These are phyloP conservation scores for Cladosporium halotolerans DNA, from an alignment of 2,329 filamentous ascomycete species.

Conservation along the genomic window DNA sequence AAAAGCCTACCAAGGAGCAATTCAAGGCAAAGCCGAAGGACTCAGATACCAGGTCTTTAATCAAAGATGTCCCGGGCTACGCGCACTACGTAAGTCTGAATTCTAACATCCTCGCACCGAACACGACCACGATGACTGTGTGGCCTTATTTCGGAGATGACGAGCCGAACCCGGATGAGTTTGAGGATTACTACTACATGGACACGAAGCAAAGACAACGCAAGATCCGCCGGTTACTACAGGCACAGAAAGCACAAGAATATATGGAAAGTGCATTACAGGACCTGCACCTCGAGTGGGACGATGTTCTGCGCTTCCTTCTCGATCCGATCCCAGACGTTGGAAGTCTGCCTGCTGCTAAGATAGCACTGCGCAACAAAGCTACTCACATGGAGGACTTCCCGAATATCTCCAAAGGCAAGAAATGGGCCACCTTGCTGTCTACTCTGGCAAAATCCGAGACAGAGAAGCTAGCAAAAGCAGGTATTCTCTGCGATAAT, in stretches of 20 bases:
- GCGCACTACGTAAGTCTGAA: slow-evolving; percentile 38
- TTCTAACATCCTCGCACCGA: slow-evolving; percentile 37
- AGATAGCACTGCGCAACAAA: slow-evolving; percentile 15
- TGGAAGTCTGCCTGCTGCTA: slow-evolving; percentile 16
- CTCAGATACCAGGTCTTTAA: neutral
- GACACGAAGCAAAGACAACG: slow-evolving; percentile 24
- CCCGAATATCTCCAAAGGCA: slow-evolving; percentile 17
- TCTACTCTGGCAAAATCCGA: slow-evolving; percentile 22
- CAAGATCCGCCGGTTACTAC: slow-evolving; percentile 31
- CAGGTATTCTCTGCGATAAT: slow-evolving; percentile 32
- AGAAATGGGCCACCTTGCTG: slow-evolving; percentile 30
- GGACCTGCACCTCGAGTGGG: slow-evolving; percentile 32
- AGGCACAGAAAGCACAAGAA: slow-evolving; percentile 31
- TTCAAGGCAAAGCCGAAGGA: neutral
- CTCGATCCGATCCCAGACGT: slow-evolving; percentile 27
- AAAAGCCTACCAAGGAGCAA: neutral
- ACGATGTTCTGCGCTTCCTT: slow-evolving; percentile 35
- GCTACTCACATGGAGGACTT: slow-evolving; percentile 30
- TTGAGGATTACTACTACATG: slow-evolving; percentile 24
- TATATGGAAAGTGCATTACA: slow-evolving; percentile 32
- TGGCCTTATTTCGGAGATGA: slow-evolving; percentile 36
- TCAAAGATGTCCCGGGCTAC: slow-evolving; percentile 30
- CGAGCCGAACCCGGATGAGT: slow-evolving; percentile 26
- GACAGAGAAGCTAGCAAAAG: slow-evolving; percentile 23
- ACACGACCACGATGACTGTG: slow-evolving; percentile 35